phyloP scores from a whole-genome alignment of 805 yeast genomes.

The Ogataea saltuana region DNA sequence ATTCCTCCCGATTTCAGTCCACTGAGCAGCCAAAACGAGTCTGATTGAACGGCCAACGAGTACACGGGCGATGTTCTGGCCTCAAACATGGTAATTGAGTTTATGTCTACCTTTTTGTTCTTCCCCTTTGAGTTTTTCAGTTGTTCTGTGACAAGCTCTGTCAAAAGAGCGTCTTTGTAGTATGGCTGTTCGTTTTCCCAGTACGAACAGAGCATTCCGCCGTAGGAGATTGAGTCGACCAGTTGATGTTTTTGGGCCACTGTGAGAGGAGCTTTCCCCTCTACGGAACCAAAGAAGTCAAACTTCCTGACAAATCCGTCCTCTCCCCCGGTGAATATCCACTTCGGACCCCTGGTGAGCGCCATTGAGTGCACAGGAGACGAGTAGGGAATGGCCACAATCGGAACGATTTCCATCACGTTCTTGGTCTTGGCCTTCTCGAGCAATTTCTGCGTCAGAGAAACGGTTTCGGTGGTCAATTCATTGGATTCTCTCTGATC shows the following conservation, averaged over 20 bases:
- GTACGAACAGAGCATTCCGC: slow-evolving; percentile 79
- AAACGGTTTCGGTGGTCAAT: slow-evolving; percentile 1
- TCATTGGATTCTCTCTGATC: slow-evolving; percentile 22
- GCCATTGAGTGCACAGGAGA: slow-evolving; percentile 77
- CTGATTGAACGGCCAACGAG: slow-evolving; percentile 79
- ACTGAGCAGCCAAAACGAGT: slow-evolving; percentile 79
- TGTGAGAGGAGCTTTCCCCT: slow-evolving; percentile 83
- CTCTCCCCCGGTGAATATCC: slow-evolving; percentile 92
- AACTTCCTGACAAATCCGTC: slow-evolving; percentile 92
- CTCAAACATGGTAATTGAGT: slow-evolving; percentile 41
- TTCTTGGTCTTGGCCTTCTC: slow-evolving; percentile 52
- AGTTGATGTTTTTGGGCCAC: slow-evolving; percentile 88
- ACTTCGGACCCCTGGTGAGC: slow-evolving; percentile 75
- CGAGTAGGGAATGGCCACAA: slow-evolving; percentile 84
- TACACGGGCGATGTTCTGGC: slow-evolving; percentile 83
- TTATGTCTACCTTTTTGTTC: slow-evolving; percentile 38
- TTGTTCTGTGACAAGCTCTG: slow-evolving; percentile 24
- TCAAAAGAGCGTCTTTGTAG: slow-evolving; percentile 40
- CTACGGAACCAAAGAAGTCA: slow-evolving; percentile 81
- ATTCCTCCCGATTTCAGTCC: slow-evolving; percentile 89
- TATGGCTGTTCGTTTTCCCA: slow-evolving; percentile 97
- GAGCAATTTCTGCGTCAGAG: slow-evolving; percentile 29
- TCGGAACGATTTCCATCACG: slow-evolving; percentile 72
- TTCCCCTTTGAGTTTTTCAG: slow-evolving; percentile 18
- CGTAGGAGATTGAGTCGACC: slow-evolving; percentile 81